These are phyloP conservation scores for Penicillium sp. DNA, from an alignment of 2,329 filamentous ascomycete genomes.

Conservation along the genomic window DNA sequence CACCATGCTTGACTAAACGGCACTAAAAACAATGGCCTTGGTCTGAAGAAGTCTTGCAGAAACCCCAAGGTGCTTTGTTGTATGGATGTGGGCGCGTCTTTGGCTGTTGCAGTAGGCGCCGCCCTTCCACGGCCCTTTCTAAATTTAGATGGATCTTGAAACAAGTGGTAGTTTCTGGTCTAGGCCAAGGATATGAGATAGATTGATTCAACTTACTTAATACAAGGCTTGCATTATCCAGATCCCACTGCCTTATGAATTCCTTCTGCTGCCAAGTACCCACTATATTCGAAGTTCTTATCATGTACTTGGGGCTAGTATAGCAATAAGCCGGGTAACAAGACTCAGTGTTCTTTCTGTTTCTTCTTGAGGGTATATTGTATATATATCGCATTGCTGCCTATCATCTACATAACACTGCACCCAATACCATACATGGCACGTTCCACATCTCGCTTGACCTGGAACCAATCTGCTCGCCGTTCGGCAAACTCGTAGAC, in stretches of 20 bases:
- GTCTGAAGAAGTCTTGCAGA: slow-evolving; percentile 4
- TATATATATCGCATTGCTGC: slow-evolving; percentile 26
- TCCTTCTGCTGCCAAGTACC: neutral
- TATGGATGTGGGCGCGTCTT: slow-evolving; percentile 14
- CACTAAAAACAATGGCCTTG: neutral
- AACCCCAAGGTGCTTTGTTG: slow-evolving; percentile 1
- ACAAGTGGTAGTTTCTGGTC: neutral
- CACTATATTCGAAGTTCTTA: neutral
- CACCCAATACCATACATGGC: slow-evolving; percentile 98
- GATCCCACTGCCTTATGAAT: neutral
- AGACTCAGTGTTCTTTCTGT: slow-evolving; percentile 7
- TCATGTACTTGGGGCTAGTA: neutral
- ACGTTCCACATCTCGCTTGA: slow-evolving; percentile 86
- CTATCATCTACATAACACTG: slow-evolving; percentile 69
- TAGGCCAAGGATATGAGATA: neutral
- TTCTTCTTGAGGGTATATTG: slow-evolving; percentile 19
- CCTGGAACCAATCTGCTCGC: slow-evolving; percentile 91
- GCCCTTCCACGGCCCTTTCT: slow-evolving; percentile 19
- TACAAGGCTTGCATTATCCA: neutral
- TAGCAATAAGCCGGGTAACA: neutral
- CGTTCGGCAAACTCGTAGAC: slow-evolving; percentile 97
- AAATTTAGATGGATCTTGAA: neutral
- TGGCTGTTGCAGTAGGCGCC: slow-evolving; percentile 22
- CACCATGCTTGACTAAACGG: neutral
- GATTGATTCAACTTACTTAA: neutral